Conservation (phyloP, 495 filamentous ascomycete genomes). For the Penicillium lividum region DNA sequence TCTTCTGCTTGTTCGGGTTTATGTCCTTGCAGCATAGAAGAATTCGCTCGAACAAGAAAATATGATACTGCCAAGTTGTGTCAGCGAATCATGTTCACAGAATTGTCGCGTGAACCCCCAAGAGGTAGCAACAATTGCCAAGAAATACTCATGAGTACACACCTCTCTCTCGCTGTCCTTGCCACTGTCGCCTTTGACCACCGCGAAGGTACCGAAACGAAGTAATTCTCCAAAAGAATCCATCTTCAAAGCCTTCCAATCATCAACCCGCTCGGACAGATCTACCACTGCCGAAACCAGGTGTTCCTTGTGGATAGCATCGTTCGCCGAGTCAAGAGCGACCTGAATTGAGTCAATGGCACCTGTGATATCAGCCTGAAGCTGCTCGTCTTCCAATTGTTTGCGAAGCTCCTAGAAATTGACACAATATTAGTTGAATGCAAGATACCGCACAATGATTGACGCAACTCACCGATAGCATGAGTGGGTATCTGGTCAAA, state of each 20-base stretch:
- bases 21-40: slow-evolving; percentile 97
- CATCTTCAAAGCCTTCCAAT: slow-evolving; percentile 93
- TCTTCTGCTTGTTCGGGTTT: slow-evolving; percentile 80
- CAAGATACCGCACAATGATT: background rate
- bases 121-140: background rate
- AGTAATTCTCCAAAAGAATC: slow-evolving; percentile 88
- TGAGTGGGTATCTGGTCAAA: slow-evolving; percentile 87
- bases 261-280: slow-evolving; percentile 81
- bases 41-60: slow-evolving; percentile 95
- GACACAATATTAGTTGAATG: background rate
- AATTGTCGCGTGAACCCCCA: background rate
- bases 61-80: slow-evolving; percentile 71
- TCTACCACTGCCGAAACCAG: slow-evolving; percentile 78
- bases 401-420: slow-evolving; percentile 74
- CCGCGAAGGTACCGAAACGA: slow-evolving; percentile 89
- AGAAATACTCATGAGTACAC: slow-evolving; percentile 32
- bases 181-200: slow-evolving; percentile 78
- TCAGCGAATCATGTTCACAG: slow-evolving; percentile 1
- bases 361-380: slow-evolving; percentile 64
- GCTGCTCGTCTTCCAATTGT: slow-evolving; percentile 69
- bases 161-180: slow-evolving; percentile 86
- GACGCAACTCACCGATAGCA: slow-evolving; percentile 67
- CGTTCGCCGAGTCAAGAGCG: slow-evolving; percentile 79
- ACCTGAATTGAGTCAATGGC: slow-evolving; percentile 76
- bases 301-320: slow-evolving; percentile 85